These are phyloP conservation scores for Cupressus sempervirens DNA, from an alignment of 75 land plant species.

Conservation along the genomic window DNA sequence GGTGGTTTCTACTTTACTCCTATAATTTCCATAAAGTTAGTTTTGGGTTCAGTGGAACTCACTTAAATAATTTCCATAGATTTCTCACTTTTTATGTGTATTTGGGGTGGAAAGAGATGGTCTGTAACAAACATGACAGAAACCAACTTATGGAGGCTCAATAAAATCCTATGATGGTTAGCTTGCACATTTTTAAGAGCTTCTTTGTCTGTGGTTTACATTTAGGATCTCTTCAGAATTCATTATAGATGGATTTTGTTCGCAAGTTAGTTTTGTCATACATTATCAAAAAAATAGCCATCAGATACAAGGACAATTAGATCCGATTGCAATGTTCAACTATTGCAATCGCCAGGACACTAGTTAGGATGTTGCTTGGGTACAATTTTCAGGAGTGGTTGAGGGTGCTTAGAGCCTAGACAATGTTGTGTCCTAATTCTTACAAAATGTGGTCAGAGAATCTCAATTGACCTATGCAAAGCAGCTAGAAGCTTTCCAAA, in stretches of 20 bases:
- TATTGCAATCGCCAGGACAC: background rate
- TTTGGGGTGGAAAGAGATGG: background rate
- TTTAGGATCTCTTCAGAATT: background rate
- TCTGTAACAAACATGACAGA: background rate
- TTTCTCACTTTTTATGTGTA: background rate
- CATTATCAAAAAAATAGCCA: background rate
- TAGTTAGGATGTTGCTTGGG: background rate
- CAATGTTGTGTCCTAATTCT: background rate
- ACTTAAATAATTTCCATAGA: background rate
- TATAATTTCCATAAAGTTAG: background rate
- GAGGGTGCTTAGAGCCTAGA: too few species aligned
- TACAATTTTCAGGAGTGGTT: background rate
- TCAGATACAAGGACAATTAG: background rate
- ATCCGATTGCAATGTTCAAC: background rate
- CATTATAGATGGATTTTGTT: background rate
- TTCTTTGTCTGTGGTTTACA: background rate
- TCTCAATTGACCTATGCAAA: background rate
- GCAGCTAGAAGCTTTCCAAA: background rate
- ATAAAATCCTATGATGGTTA: background rate
- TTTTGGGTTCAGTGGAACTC: background rate
- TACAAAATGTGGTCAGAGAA: background rate
- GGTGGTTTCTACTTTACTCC: too few species aligned
- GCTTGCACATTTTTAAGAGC: background rate
- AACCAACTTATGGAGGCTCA: background rate
- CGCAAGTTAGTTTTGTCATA: background rate